Base-by-base conservation (phyloP, 2,329 filamentous ascomycete species). In the Apiospora arundinis region DNA sequence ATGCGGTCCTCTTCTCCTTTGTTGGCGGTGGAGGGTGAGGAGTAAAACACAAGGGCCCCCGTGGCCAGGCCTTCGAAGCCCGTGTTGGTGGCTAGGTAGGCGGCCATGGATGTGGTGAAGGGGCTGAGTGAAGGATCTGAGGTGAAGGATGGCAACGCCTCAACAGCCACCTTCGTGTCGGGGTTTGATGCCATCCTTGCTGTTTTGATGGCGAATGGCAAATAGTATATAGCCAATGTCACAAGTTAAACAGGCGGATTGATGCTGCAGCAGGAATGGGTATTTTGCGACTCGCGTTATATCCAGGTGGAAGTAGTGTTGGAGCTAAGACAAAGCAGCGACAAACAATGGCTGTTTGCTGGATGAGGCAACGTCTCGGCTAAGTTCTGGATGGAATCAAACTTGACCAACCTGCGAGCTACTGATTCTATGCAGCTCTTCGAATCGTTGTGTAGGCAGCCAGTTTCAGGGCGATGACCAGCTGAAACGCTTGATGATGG, bases 11-110 rank as follows among this genome's bases (percentile, higher is more conserved):
- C 67, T 7, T 32, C 56, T 40, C 11, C 4, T 21, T 18, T 6
- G 7, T 44, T 40, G 28, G 49, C 11, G n/a, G 6, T 23, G 60
- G 65, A 18, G 18, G 70, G 42, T 8, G 48, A 40, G 9, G 70
- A 65, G 69, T 78, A 73, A 69, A 81, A 78, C 46, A 81, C 78
- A 60, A 78, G 76, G n/a, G 77, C 74, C 21, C 78, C 77, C 25
- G 78, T 75, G 21, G 74, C 77, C 66, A 80, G 70, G 5, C 75
- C 77, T 7, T 75, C 56, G 60, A 78, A 74, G 11, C 67, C 32
- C 2, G 76, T 74, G 46, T 74, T 68, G 16, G 72, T 63, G 14
- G 74, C 69, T 25, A 80, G 71, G 69, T 76, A 78, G n/a, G 72
- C 70, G n/a, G 40, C 69, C 65, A 77, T 42, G 2, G 78, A 48